Evolutionary conservation across 2,329 filamentous ascomycete genomes (phyloP), one percentile per base, ranked within the genome.

Genomic region (Stemphylium vesicarium): DNA sequence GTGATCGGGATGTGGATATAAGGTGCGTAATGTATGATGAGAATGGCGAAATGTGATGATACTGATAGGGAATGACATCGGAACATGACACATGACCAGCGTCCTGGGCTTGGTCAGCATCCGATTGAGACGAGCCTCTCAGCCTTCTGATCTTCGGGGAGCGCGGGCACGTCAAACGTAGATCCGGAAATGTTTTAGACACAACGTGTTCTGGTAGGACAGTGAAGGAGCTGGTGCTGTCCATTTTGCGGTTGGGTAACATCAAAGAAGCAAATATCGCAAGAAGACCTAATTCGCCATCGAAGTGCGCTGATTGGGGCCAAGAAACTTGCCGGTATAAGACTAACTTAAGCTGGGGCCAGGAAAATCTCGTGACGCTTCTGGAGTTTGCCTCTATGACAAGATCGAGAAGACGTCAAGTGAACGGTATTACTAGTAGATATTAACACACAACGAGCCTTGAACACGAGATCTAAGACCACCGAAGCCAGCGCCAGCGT

Each of bases 391-490:
- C 20, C 43, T 32, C 31, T 11, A 29, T 4, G 37, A 22, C 31
- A 20, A 13, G 35, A 6, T 18, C n/a, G 35, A 56, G 37, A 56
- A 35, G 38, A 5, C 26, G 36, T 51, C n/a, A 39, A 52, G 32
- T 37, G 46, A 18, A 16, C 11, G 18, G 39, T 42, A 29, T 13
- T 39, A 37, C 46, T 33, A 18, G 33, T 12, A 29, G 35, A 31
- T 44, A 6, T 24, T 18, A 18, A 31, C 16, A 32, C 44, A 43
- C 47, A 41, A 41, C 22, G 29, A 32, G 45, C 37, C 39, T 40
- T 36, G 37, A 38, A 47, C 41, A 55, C 54, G 40, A 50, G 40
- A 55, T 53, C 35, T 11, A 26, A 49, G 50, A 54, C 47, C 58
- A 37, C 54, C 56, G 48, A 32, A 62, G 50, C 49, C 36, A 40